phyloP scores from a whole-genome alignment of 148 eudicot species.

The Amaranthus cruentus region DNA sequence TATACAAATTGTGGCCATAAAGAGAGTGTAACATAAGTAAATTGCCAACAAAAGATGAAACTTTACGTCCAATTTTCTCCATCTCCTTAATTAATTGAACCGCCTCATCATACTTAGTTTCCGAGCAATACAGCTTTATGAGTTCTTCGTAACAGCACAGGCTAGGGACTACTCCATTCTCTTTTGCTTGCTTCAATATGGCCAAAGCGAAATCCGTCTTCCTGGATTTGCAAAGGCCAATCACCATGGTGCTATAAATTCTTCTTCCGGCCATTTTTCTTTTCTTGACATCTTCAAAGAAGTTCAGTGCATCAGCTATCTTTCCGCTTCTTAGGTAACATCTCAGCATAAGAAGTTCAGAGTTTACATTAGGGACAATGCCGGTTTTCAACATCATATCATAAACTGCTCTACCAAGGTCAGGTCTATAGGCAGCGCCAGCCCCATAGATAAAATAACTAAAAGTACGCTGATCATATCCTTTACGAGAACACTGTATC shows the following conservation, averaged over 20 bases:
- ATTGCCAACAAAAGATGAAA: constrained; percentile 75
- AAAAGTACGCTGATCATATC: constrained; percentile 28
- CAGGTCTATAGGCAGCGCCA: constrained; percentile 55
- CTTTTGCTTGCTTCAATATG: constrained; percentile 31
- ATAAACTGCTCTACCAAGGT: constrained; percentile 54
- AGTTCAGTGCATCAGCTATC: constrained; percentile 51
- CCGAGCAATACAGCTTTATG: constrained; percentile 33
- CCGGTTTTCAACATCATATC: constrained; percentile 51
- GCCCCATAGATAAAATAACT: constrained; percentile 73
- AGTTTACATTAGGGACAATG: constrained; percentile 32
- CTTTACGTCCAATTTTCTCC: constrained; percentile 40
- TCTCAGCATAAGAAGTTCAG: constrained; percentile 50
- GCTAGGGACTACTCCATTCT: constrained; percentile 34
- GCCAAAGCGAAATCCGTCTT: constrained; percentile 41
- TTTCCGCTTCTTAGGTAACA: constrained; percentile 46
- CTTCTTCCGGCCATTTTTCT: constrained; percentile 40
- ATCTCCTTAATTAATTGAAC: constrained; percentile 47
- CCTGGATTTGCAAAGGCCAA: constrained; percentile 66
- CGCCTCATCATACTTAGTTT: constrained; percentile 35
- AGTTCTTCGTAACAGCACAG: constrained; percentile 69
- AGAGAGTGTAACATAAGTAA: constrained; percentile 47
- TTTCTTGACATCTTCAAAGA: constrained; percentile 35
- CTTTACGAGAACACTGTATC: constrained; percentile 47
- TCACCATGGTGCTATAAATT: constrained; percentile 42
- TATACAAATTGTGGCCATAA: constrained; percentile 36